These are phyloP conservation scores for Penicillium sp. DNA, from an alignment of 2,329 filamentous ascomycete genomes.

Conservation along the genomic window DNA sequence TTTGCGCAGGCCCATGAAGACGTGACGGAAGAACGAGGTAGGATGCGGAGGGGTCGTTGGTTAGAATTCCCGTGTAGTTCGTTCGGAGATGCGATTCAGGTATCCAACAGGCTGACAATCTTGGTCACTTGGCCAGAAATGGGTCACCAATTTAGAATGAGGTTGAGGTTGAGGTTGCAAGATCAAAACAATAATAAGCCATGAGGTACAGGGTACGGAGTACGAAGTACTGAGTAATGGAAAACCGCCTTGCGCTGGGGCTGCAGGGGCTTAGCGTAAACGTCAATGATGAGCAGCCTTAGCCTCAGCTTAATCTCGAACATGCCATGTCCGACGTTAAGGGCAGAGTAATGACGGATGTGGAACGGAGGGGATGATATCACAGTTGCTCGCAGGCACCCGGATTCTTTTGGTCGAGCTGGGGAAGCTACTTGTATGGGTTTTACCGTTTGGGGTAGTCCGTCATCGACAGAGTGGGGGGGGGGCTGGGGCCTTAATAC, in stretches of 20 bases:
- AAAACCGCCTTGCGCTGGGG: constrained; percentile 15
- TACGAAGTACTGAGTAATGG: neutral
- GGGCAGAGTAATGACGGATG: neutral
- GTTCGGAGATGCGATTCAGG: neutral
- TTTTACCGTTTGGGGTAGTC: neutral
- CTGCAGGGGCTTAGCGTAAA: neutral
- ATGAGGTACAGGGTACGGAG: constrained; percentile 1
- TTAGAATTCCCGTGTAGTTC: neutral
- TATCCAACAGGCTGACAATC: neutral
- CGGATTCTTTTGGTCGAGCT: constrained; percentile 4
- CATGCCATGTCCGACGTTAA: neutral
- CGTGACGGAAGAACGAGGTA: neutral
- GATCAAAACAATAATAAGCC: constrained; percentile 1
- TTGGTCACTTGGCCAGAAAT: no score
- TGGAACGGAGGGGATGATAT: constrained; percentile 2
- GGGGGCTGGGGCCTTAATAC: neutral
- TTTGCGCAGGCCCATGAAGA: constrained; percentile 44
- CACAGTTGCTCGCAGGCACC: constrained; percentile 9
- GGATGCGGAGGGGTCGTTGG: neutral
- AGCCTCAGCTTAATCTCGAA: neutral
- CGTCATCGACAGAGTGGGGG: neutral
- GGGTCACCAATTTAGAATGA: neutral
- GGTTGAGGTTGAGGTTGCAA: neutral
- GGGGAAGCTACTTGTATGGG: constrained; percentile 4
- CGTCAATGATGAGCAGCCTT: constrained; percentile 1